Conservation (phyloP, 2,329 filamentous ascomycete species). For the Lachnellula suecica region DNA sequence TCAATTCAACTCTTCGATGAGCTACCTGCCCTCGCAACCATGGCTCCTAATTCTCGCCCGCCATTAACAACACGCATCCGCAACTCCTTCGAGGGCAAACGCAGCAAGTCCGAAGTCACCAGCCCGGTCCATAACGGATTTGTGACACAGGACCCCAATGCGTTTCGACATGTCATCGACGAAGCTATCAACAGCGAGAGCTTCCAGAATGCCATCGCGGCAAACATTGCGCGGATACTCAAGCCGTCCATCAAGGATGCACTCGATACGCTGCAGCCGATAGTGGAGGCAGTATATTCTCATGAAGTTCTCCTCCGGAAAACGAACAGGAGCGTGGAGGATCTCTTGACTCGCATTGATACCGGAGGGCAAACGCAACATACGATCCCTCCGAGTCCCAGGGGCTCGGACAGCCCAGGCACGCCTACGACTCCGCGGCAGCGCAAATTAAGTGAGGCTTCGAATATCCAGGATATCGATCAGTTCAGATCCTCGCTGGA, state of each 20-base stretch:
- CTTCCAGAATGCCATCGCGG: conserved; percentile 32
- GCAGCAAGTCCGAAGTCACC: conserved; percentile 17
- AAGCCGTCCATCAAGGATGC: conserved; percentile 32
- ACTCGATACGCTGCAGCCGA: conserved; percentile 32
- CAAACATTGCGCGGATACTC: conserved; percentile 29
- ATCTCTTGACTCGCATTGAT: conserved; percentile 27
- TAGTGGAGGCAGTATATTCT: conserved; percentile 33
- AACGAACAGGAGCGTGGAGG: conserved; percentile 31
- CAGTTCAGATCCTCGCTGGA: conserved; percentile 23
- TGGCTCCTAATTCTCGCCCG: conserved; percentile 28
- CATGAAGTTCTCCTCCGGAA: conserved; percentile 32
- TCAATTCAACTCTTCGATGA: conserved; percentile 8
- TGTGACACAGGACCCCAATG: conserved; percentile 24
- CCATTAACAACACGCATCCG: conserved; percentile 31
- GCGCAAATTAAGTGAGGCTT: conserved; percentile 6
- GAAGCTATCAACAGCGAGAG: conserved; percentile 29
- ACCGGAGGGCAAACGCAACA: conserved; percentile 13
- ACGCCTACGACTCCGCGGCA: conserved; percentile 6
- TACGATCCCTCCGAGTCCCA: conserved; percentile 1
- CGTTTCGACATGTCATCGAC: conserved; percentile 27
- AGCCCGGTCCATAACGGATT: conserved; percentile 19
- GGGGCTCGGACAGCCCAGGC: conserved; percentile 2
- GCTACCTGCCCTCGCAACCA: conserved; percentile 8
- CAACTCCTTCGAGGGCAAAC: conserved; percentile 30
- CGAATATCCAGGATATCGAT: conserved; percentile 9